phyloP scores from a whole-genome alignment of 73 alveolate species.

The Uronychia setigera region DNA sequence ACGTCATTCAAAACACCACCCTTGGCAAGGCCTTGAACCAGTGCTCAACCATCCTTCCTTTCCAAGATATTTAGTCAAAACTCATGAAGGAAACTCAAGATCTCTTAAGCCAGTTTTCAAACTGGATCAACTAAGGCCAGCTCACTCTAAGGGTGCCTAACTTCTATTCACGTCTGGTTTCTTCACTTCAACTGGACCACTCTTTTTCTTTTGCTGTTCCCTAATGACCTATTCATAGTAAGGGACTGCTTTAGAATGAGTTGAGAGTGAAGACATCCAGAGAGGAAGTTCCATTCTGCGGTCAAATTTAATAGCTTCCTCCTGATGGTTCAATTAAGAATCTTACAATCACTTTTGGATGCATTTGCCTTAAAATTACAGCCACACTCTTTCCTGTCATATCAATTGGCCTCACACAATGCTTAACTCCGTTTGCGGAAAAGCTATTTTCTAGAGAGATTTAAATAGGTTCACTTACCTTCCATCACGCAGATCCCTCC shows the following conservation, averaged over 20 bases:
- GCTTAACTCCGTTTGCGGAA: slow-evolving; percentile 81
- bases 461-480: background rate
- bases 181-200: too few species aligned
- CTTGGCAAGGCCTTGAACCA: too few species aligned
- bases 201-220: too few species aligned
- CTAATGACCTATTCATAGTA: slow-evolving; percentile 62
- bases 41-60: too few species aligned
- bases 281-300: slow-evolving; percentile 64
- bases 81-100: too few species aligned
- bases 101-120: too few species aligned
- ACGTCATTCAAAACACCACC: too few species aligned
- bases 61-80: too few species aligned
- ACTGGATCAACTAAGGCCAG: too few species aligned
- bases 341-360: slow-evolving; percentile 15
- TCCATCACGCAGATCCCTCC: slow-evolving; percentile 75
- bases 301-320: slow-evolving; percentile 64
- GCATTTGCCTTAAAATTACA: slow-evolving; percentile 71
- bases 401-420: slow-evolving; percentile 80
- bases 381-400: slow-evolving; percentile 80
- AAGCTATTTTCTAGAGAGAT: slow-evolving; percentile 58
- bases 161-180: too few species aligned
- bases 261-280: slow-evolving; percentile 64
- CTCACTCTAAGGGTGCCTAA: too few species aligned
- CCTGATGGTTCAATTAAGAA: background rate
- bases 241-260: slow-evolving; percentile 58